These are phyloP conservation scores for Cryptomeria japonica DNA, from an alignment of 75 land plant genomes.

Conservation along the genomic window DNA sequence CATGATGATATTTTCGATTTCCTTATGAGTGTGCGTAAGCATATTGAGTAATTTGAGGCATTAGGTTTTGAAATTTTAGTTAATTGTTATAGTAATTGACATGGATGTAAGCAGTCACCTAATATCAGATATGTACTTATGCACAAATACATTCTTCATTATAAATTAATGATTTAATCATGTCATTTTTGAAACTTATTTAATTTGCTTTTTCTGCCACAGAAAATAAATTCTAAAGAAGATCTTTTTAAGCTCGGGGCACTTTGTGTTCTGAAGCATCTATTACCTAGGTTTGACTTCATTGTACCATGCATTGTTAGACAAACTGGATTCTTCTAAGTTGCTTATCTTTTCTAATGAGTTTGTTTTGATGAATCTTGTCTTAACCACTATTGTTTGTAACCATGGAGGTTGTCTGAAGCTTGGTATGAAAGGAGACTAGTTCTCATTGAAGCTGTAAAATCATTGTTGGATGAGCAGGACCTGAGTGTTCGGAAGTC, in stretches of 20 bases:
- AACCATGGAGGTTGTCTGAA: constrained; percentile 59
- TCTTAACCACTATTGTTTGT: constrained; percentile 5
- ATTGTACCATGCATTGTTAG: background rate
- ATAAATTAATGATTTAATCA: background rate
- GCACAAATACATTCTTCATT: background rate
- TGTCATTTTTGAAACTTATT: background rate
- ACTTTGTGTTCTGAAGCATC: constrained; percentile 80
- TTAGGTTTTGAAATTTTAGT: background rate
- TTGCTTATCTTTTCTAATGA: background rate
- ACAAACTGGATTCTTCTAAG: background rate
- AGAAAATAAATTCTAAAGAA: constrained; percentile 82
- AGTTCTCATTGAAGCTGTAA: constrained; percentile 70
- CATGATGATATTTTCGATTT: constrained; percentile 80
- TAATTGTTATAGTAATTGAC: background rate
- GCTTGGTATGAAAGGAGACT: constrained; percentile 71
- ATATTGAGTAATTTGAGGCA: background rate
- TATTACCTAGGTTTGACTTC: constrained; percentile 78
- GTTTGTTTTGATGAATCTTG: constrained; percentile 1
- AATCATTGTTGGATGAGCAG: constrained; percentile 70
- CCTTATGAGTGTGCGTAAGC: constrained; percentile 63
- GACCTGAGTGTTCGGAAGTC: constrained; percentile 70
- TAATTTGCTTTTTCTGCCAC: constrained; percentile 12
- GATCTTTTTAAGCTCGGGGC: constrained; percentile 71
- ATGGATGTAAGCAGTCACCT: background rate
- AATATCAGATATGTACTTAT: background rate